A percentile compares a stretch with the other conserved stretches of the same genome.
These are phyloP conservation scores for Infundibulicybe gibba DNA, from an alignment of 768 basidiomycete genomes.

Conservation along the genomic window DNA sequence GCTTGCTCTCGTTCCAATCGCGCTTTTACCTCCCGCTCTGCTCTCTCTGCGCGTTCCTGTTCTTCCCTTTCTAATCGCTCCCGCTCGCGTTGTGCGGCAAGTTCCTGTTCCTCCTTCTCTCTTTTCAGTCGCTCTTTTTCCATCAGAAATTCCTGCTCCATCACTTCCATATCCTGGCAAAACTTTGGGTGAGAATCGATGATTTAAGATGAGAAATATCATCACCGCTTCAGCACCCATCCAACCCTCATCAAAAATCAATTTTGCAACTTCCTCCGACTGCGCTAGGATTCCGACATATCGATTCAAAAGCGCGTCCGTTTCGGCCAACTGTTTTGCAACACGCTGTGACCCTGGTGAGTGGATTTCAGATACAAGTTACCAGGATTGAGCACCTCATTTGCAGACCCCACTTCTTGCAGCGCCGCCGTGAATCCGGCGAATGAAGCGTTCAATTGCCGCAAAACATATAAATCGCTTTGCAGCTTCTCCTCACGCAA, in stretches of 20 bases:
- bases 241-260: constrained; percentile 79
- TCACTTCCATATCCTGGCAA: constrained; percentile 55
- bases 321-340: constrained; percentile 63
- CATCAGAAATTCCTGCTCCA: constrained; percentile 48
- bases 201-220: not conserved
- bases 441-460: constrained; percentile 70
- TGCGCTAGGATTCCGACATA: constrained; percentile 67
- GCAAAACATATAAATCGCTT: constrained; percentile 68
- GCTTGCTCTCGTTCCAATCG: constrained; percentile 41
- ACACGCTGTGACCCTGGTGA: constrained; percentile 42
- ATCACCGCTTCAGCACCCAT: constrained; percentile 67
- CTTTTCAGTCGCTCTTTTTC: constrained; percentile 34
- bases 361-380: no score
- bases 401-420: constrained; percentile 59
- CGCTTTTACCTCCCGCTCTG: constrained; percentile 36
- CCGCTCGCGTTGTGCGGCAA: constrained; percentile 24
- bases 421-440: constrained; percentile 67
- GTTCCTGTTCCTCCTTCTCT: constrained; percentile 43
- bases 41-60: constrained; percentile 34
- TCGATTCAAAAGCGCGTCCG: constrained; percentile 71
- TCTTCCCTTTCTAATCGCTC: constrained; percentile 52
- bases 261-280: constrained; percentile 62
- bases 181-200: not conserved
- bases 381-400: constrained; percentile 46
- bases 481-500: constrained; percentile 68